Evolutionary conservation across 345 rosid genomes (phyloP).

Genomic region (Acer campestre): DNA sequence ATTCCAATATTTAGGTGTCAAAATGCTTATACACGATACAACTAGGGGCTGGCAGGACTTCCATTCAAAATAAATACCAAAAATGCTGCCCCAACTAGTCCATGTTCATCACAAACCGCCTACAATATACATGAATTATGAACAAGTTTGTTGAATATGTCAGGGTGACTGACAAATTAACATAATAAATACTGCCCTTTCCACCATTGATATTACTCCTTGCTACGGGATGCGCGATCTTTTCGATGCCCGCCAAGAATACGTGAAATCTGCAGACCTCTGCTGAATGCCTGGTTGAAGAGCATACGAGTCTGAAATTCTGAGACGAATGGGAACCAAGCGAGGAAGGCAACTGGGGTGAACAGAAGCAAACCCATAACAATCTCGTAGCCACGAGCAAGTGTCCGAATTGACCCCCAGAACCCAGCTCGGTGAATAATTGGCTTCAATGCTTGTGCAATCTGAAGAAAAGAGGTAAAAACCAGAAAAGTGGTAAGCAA

Average conservation of each 20-base stretch:
- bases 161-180: background rate
- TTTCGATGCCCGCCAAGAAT: constrained; percentile 93
- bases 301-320: constrained; percentile 99
- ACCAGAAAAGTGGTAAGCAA: too few relatives aligned
- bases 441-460: constrained; percentile 96
- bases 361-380: constrained; percentile 91
- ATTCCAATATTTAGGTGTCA: background rate
- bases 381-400: constrained; percentile 95
- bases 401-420: constrained; percentile 88
- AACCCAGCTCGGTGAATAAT: constrained; percentile 69
- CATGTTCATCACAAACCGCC: background rate
- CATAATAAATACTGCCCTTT: background rate
- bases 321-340: constrained; percentile 98
- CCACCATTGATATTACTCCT: constrained; percentile 41
- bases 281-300: constrained; percentile 98
- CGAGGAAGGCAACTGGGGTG: constrained; percentile 97
- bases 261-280: constrained; percentile 99
- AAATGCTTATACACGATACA: background rate
- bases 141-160: background rate
- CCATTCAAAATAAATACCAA: constrained; percentile 6
- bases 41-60: background rate
- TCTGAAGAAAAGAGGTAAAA: constrained; percentile 41
- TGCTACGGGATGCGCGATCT: constrained; percentile 75
- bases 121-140: background rate
- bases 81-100: background rate